Base-by-base conservation (phyloP, 2,329 filamentous ascomycete genomes). In the Sporothrix schenckii region DNA sequence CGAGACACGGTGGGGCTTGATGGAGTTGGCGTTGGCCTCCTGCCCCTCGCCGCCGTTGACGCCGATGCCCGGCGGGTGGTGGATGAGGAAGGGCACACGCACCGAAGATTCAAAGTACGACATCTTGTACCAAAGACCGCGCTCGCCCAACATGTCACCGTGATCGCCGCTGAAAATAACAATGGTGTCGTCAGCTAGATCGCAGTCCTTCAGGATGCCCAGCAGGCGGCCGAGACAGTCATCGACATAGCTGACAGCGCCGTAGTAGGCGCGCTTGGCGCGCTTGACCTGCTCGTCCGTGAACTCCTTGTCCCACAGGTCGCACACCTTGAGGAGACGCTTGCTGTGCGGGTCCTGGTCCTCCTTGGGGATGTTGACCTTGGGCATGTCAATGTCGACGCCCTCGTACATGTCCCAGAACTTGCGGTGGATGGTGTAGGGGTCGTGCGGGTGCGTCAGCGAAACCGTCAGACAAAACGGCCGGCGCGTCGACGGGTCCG, bases 141-240 rank as follows among this genome's bases (percentile, higher is more conserved):
- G 89, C 83, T 97, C 94, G 71, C 94, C 94, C 9, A 97, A 87
- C 94, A 97, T 97, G 80, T 97, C 94, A 70, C 94, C 94, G 77
- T 97, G 94, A 78, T 97, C 94, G 58, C 94, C 93, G 71, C 91
- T 94, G 81, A 97, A 97, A 74, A 97, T 89, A 76, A 97, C 85
- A 75, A 97, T 93, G 14, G 94, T 97, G 80, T 97, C 88, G 47
- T 97, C 89, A 72, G 90, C 90, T 58, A 97, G 84, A 7, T 89
- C 87, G 77, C 92, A 94, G 72, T 93, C 86, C 79, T 93, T 91
- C 21, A 97, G 83, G 0, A 92, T 90, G 72, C 88, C 84, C 30
- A 97, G 83, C 47, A 97, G 86, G 78, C 91, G 91, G 71, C 94
- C 94, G 74, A 97, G 90, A 80, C 94, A 94, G 80, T 96, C 92